phyloP scores from a whole-genome alignment of 306 rosid genomes.

The Oxytropis ochrocephala region DNA sequence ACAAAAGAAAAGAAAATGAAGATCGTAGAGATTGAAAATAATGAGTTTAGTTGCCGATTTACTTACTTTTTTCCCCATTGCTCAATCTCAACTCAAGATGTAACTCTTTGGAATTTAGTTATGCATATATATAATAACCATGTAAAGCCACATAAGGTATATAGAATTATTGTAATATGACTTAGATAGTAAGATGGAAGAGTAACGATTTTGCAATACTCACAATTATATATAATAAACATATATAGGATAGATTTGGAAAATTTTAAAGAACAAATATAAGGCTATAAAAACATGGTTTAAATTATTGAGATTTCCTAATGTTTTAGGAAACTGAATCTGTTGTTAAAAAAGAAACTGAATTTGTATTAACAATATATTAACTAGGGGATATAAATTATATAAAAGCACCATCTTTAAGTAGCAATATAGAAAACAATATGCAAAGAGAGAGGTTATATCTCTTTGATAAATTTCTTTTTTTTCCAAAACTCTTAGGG shows the following conservation, averaged over 20 bases:
- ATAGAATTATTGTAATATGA: background rate
- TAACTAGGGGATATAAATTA: no score
- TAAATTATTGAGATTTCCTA: background rate
- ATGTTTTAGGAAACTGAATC: background rate
- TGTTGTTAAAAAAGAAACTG: background rate
- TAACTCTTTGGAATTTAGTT: background rate
- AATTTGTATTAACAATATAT: no score
- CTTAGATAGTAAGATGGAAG: conserved; percentile 3
- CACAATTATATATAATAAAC: background rate
- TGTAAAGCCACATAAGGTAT: background rate
- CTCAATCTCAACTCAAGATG: background rate
- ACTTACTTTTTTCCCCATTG: conserved; percentile 27
- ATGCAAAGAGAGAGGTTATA: no score
- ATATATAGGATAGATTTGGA: background rate
- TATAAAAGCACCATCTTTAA: no score
- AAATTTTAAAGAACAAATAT: background rate
- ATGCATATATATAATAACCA: conserved; percentile 10
- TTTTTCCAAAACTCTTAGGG: no score
- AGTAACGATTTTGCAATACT: background rate
- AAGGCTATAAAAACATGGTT: background rate
- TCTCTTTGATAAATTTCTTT: no score
- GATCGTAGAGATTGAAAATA: background rate
- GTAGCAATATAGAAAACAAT: no score
- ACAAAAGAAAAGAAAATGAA: background rate
- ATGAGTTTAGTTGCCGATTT: background rate